Evolutionary conservation across 164 flowering plant species (phyloP).

Genomic region (Vitis amurensis): DNA sequence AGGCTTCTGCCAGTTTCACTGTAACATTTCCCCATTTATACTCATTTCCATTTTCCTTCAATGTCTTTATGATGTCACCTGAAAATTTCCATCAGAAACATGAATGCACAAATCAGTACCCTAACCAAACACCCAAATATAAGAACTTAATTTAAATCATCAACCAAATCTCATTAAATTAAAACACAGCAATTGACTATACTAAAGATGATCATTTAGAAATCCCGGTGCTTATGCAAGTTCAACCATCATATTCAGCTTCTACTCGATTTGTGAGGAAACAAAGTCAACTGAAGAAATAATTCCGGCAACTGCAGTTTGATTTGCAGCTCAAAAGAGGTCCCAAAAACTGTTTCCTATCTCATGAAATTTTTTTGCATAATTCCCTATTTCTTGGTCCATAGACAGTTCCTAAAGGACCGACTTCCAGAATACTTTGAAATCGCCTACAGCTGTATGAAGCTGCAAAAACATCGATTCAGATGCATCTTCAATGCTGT

Average conservation of each 20-base stretch:
- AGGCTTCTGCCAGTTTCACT: slow-evolving; percentile 79
- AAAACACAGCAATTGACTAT: background rate
- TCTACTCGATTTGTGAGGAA: no score
- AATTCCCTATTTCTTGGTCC: no score
- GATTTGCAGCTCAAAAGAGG: no score
- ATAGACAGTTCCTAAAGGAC: no score
- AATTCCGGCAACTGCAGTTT: no score
- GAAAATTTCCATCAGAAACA: slow-evolving; percentile 10
- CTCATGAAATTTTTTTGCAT: no score
- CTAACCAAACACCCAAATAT: background rate
- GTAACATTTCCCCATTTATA: slow-evolving; percentile 95
- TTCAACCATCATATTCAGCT: background rate
- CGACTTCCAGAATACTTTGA: no score
- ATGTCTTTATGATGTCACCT: slow-evolving; percentile 87
- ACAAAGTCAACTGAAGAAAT: no score
- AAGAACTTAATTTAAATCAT: background rate
- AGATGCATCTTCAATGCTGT: no score
- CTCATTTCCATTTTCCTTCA: slow-evolving; percentile 80
- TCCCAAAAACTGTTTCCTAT: no score
- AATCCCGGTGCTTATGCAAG: background rate
- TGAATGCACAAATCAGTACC: background rate
- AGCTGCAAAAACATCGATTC: no score
- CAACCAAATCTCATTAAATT: background rate
- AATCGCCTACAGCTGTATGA: no score
- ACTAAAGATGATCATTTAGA: background rate